phyloP scores from a whole-genome alignment of 306 rosid species.

The Cucurbita pepo region DNA sequence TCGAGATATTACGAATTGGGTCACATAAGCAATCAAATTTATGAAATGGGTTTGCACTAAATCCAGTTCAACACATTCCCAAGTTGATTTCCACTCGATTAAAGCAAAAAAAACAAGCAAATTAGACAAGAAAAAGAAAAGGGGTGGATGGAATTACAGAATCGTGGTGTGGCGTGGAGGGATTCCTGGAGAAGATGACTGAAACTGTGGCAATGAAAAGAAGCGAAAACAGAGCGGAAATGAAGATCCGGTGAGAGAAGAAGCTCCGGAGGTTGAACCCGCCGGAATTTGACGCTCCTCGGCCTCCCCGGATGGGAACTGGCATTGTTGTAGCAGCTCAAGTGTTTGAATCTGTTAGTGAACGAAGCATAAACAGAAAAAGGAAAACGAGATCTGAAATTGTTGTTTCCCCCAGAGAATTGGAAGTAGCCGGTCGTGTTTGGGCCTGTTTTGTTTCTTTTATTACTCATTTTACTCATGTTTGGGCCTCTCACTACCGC shows the following conservation, averaged over 20 bases:
- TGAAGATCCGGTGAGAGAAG: constrained; percentile 94
- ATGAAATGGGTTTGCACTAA: not conserved
- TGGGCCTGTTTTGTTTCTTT: too few relatives aligned
- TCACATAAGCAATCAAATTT: not conserved
- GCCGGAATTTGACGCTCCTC: constrained; percentile 32
- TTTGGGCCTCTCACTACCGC: too few relatives aligned
- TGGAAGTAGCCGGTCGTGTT: too few relatives aligned
- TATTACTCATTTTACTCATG: too few relatives aligned
- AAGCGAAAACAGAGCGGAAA: constrained; percentile 77
- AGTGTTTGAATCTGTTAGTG: not conserved
- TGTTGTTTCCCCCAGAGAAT: not conserved
- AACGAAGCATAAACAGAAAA: not conserved
- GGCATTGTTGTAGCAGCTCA: constrained; percentile 43
- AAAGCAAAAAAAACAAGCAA: not conserved
- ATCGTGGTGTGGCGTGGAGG: constrained; percentile 42
- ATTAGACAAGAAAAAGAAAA: not conserved
- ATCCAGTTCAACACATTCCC: not conserved
- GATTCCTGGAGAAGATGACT: constrained; percentile 53
- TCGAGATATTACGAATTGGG: not conserved
- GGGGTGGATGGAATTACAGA: constrained; percentile 40
- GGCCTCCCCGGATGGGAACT: constrained; percentile 73
- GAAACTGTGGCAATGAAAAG: constrained; percentile 86
- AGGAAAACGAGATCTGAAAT: not conserved
- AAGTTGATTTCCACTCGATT: constrained; percentile 5
- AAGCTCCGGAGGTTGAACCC: constrained; percentile 50